Conservation (phyloP, 345 rosid species). For the Carallia brachiata region DNA sequence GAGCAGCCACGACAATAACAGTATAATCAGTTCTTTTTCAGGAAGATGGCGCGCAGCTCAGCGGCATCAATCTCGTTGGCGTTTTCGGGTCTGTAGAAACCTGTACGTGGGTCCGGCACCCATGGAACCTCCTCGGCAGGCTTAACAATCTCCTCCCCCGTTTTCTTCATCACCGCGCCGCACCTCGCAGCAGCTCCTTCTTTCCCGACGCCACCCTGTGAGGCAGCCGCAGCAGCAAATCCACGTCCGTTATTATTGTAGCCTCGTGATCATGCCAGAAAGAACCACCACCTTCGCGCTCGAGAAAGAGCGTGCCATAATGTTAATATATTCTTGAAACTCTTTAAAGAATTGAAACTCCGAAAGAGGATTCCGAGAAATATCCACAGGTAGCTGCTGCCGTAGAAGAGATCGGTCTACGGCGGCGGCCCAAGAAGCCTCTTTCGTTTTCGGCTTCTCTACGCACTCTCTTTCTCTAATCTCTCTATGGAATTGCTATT, state of each 20-base stretch:
- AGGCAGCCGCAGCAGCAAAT: not conserved
- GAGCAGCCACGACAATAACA: not conserved
- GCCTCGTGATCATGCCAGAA: conserved; percentile 1
- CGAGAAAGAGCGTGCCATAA: conserved; percentile 3
- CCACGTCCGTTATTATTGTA: not conserved
- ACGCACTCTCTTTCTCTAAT: no score
- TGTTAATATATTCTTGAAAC: not conserved
- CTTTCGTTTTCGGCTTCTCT: no score
- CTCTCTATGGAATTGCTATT: no score
- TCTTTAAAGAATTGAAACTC: not conserved
- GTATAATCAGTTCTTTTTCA: conserved; percentile 33
- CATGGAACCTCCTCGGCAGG: conserved; percentile 47
- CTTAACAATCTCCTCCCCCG: conserved; percentile 39
- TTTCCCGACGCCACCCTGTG: conserved; percentile 20
- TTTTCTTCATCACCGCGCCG: conserved; percentile 38
- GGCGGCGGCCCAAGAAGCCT: no score
- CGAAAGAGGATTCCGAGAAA: no score
- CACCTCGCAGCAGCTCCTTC: conserved; percentile 25
- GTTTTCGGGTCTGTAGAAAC: conserved; percentile 69
- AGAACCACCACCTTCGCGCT: not conserved
- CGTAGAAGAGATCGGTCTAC: no score
- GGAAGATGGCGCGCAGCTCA: conserved; percentile 54
- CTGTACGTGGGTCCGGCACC: conserved; percentile 75
- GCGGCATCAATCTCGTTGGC: conserved; percentile 59
- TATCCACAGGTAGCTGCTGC: no score